A percentile compares a stretch with the other conserved stretches of the same genome.
Evolutionary conservation across 2,329 filamentous ascomycete species (phyloP).

Genomic region (Diaporthe aspalathi): DNA sequence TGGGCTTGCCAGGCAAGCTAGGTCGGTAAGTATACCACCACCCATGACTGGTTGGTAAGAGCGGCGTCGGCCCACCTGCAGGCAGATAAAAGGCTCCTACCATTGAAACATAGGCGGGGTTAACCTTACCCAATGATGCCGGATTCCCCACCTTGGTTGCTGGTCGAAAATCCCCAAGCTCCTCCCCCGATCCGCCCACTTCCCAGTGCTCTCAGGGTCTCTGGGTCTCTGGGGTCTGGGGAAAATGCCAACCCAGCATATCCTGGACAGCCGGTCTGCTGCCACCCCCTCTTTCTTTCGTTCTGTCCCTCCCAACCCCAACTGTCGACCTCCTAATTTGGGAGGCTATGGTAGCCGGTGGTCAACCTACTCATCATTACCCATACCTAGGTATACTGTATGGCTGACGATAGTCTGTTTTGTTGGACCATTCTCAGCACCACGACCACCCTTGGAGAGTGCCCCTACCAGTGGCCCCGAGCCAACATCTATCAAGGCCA

Average conservation of each 20-base stretch:
- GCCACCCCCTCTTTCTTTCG: background rate
- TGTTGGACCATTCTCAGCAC: background rate
- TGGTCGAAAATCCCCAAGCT: conserved; percentile 6
- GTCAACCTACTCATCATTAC: too few relatives aligned
- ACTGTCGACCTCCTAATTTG: background rate
- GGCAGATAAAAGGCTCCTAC: background rate
- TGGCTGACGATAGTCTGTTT: background rate
- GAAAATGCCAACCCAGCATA: conserved; percentile 19
- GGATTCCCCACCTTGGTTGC: conserved; percentile 9
- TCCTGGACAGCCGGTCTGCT: background rate
- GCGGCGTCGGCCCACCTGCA: conserved; percentile 10
- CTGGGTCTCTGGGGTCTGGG: conserved; percentile 33
- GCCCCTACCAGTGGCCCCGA: background rate
- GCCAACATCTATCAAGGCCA: conserved; percentile 7
- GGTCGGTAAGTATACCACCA: too few relatives aligned
- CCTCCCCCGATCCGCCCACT: conserved; percentile 7
- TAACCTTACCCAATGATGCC: conserved; percentile 13
- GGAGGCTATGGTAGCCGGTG: too few relatives aligned
- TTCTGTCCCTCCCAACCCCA: background rate
- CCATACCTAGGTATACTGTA: background rate
- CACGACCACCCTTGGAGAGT: background rate
- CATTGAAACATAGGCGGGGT: conserved; percentile 19
- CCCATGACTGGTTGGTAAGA: background rate
- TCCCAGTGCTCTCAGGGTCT: conserved; percentile 8
- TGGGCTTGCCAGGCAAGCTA: too few relatives aligned